Conservation (phyloP, 2,329 filamentous ascomycete genomes). For the Colletotrichum navitas region DNA sequence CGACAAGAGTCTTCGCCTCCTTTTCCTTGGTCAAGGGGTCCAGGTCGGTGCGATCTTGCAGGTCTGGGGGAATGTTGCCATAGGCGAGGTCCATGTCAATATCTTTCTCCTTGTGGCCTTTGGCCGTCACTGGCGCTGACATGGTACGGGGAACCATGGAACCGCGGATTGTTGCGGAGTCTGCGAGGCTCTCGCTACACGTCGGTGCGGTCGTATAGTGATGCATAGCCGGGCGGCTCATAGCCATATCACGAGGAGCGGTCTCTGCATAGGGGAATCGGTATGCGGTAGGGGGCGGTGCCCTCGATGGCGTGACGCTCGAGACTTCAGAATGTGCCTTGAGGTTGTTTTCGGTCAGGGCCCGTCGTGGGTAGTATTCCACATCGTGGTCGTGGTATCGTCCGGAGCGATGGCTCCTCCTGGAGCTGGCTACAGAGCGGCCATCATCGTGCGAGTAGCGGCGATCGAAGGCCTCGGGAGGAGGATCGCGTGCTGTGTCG, state of each 20-base stretch:
- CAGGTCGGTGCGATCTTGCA: conserved; percentile 64
- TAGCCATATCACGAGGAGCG: conserved; percentile 57
- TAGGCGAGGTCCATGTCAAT: conserved; percentile 96
- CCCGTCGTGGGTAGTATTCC: conserved; percentile 47
- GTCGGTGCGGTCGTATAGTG: conserved; percentile 47
- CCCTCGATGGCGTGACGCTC: conserved; percentile 58
- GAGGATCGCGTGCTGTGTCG: conserved; percentile 51
- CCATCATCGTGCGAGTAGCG: conserved; percentile 52
- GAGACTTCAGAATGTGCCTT: conserved; percentile 67
- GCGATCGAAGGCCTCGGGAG: conserved; percentile 40
- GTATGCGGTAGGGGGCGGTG: conserved; percentile 54
- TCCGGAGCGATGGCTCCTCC: conserved; percentile 56
- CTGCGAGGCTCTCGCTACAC: conserved; percentile 42
- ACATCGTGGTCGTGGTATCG: conserved; percentile 45
- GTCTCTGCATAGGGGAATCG: conserved; percentile 59
- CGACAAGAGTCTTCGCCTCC: conserved; percentile 70
- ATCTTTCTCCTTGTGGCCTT: conserved; percentile 55
- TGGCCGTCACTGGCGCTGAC: conserved; percentile 56
- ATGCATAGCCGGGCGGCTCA: conserved; percentile 45
- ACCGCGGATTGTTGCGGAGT: conserved; percentile 38
- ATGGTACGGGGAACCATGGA: conserved; percentile 53
- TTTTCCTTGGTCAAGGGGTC: conserved; percentile 65
- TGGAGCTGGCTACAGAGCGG: conserved; percentile 56
- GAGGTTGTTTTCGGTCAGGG: conserved; percentile 66
- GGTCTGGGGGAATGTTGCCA: conserved; percentile 81